phyloP scores from a whole-genome alignment of 192 early-diverging fungal species.

The Backusella westeae region DNA sequence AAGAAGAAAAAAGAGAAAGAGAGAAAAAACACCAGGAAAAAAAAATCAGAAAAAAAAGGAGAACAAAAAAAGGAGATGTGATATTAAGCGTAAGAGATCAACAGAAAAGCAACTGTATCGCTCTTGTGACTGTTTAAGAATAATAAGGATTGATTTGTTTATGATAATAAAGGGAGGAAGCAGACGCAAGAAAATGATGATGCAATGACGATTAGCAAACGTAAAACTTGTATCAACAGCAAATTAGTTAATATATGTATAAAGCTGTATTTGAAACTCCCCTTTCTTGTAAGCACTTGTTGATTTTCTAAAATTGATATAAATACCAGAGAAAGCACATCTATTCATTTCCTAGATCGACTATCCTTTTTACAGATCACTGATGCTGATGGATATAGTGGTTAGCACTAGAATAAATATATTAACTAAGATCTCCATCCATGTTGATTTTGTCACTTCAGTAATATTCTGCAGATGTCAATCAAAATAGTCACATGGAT shows the following conservation, averaged over 20 bases:
- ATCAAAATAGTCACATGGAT: background rate
- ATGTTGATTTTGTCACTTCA: background rate
- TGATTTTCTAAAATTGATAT: background rate
- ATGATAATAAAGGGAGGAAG: background rate
- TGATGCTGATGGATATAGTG: background rate
- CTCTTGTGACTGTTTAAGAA: background rate
- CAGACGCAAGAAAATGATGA: background rate
- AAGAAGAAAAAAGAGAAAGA: background rate
- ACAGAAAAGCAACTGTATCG: background rate
- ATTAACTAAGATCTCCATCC: background rate
- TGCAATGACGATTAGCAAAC: background rate
- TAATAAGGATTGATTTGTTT: background rate
- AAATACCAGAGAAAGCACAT: background rate
- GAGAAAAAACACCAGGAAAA: background rate
- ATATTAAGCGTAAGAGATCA: background rate
- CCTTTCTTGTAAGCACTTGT: background rate
- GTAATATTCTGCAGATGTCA: background rate
- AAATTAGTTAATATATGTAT: background rate
- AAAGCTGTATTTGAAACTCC: background rate
- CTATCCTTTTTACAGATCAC: background rate
- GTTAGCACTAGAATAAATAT: background rate
- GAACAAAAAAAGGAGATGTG: background rate
- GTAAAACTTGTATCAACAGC: background rate
- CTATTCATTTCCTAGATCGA: background rate
- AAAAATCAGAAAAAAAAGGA: slow-evolving; percentile 1